Conservation (phyloP, 306 rosid genomes). For the Cucumis cinereus region DNA sequence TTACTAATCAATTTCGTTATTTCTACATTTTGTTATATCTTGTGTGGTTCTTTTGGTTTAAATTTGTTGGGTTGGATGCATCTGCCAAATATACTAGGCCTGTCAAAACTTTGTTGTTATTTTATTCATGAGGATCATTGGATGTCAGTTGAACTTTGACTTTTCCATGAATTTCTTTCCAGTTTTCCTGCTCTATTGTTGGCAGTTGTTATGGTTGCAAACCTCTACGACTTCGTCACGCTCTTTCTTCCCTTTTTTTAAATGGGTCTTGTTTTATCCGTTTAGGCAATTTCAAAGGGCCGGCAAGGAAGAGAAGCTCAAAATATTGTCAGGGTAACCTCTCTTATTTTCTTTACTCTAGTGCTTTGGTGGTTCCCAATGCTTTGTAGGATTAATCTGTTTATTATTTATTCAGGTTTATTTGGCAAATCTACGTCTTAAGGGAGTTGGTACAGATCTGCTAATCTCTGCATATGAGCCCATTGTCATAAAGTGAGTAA, state of each 20-base stretch:
- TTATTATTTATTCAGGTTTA: slow-evolving; percentile 41
- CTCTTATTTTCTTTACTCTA: background rate
- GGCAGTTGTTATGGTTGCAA: background rate
- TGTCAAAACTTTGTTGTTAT: background rate
- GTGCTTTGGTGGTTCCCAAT: slow-evolving; percentile 3
- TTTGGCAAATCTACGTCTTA: slow-evolving; percentile 78
- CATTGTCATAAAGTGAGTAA: slow-evolving; percentile 65
- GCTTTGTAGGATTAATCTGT: slow-evolving; percentile 1
- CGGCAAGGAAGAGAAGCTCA: slow-evolving; percentile 97
- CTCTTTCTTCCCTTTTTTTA: background rate
- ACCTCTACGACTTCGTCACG: background rate
- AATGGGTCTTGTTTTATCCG: background rate
- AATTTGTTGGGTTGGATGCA: background rate
- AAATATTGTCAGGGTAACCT: slow-evolving; percentile 67
- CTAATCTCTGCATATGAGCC: slow-evolving; percentile 81
- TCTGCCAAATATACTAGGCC: background rate
- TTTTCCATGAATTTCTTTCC: background rate
- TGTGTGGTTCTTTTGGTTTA: background rate
- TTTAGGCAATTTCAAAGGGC: slow-evolving; percentile 75
- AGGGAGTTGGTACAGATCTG: slow-evolving; percentile 67
- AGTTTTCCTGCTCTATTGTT: background rate
- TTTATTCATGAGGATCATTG: background rate
- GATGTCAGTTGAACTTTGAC: background rate
- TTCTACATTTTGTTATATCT: background rate
- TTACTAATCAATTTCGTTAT: background rate